Conservation (phyloP, 176 grass and related monocot genomes). For the Neostapfia colusana region DNA sequence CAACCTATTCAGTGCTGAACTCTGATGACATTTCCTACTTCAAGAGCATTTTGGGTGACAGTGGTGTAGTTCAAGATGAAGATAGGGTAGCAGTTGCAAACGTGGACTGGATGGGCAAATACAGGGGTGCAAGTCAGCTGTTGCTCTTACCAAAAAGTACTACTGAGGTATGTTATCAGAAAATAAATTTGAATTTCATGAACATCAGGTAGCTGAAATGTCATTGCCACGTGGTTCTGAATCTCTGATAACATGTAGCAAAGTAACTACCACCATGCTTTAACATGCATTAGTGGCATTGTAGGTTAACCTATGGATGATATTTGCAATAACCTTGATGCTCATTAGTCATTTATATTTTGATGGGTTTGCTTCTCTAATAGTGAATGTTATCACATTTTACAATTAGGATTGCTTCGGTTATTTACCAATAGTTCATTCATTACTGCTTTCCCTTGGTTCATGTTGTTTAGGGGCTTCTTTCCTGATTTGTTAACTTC, state of each 20-base stretch:
- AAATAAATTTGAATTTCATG: background rate
- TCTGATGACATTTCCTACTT: conserved; percentile 74
- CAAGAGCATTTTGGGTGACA: conserved; percentile 78
- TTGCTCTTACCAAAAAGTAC: conserved; percentile 79
- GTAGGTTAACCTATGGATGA: background rate
- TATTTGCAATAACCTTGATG: background rate
- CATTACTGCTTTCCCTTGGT: background rate
- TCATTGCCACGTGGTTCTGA: background rate
- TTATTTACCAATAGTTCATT: background rate
- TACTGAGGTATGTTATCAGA: conserved; percentile 53
- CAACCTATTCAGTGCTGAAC: conserved; percentile 67
- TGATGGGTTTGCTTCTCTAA: background rate
- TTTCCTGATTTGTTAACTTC: background rate
- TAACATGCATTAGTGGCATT: background rate
- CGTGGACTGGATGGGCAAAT: conserved; percentile 86
- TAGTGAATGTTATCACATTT: too few species aligned
- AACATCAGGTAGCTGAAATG: background rate
- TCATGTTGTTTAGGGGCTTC: background rate
- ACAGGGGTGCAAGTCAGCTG: conserved; percentile 75
- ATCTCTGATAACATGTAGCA: background rate
- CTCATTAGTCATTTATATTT: background rate
- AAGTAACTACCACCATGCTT: conserved; percentile 1
- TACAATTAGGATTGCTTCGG: background rate
- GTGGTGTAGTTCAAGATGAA: conserved; percentile 73
- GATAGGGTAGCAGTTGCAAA: conserved; percentile 81